phyloP scores from a whole-genome alignment of 164 flowering plant species.

The Vitis cinerea region DNA sequence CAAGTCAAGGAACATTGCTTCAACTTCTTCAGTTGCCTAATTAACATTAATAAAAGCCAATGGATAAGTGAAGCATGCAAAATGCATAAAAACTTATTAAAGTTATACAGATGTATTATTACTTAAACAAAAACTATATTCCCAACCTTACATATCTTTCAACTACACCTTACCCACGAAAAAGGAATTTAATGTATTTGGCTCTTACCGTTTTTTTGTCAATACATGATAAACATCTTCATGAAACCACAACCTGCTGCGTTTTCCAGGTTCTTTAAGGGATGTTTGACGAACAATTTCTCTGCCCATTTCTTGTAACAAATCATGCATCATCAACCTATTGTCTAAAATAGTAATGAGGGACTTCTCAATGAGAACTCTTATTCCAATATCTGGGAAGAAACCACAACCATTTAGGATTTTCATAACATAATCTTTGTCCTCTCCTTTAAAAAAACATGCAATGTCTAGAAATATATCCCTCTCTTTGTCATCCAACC shows the following conservation, averaged over 20 bases:
- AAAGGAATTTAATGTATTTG: too few relatives aligned
- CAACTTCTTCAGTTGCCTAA: too few relatives aligned
- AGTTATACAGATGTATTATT: too few relatives aligned
- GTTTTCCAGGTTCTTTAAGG: conserved; percentile 2
- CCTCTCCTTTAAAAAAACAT: conserved; percentile 1
- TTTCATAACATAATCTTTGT: not conserved
- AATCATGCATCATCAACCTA: conserved; percentile 10
- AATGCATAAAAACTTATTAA: too few relatives aligned
- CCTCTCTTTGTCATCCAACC: not conserved
- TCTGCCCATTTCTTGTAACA: conserved; percentile 5
- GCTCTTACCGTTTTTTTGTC: not conserved
- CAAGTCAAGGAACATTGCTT: too few relatives aligned
- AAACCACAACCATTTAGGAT: not conserved
- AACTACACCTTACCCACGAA: too few relatives aligned
- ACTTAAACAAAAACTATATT: too few relatives aligned
- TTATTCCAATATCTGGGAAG: conserved; percentile 4
- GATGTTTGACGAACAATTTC: conserved; percentile 1
- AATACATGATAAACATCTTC: not conserved
- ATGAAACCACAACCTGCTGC: conserved; percentile 1
- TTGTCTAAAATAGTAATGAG: not conserved
- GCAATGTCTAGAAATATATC: conserved; percentile 6
- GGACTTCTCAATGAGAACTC: conserved; percentile 6
- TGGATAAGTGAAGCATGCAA: too few relatives aligned
- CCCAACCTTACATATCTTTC: too few relatives aligned
- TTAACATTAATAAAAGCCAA: too few relatives aligned